Evolutionary conservation across 2,329 filamentous ascomycete species (phyloP), one percentile per base, ranked within the genome.

Genomic region (Botrytis medusae): DNA sequence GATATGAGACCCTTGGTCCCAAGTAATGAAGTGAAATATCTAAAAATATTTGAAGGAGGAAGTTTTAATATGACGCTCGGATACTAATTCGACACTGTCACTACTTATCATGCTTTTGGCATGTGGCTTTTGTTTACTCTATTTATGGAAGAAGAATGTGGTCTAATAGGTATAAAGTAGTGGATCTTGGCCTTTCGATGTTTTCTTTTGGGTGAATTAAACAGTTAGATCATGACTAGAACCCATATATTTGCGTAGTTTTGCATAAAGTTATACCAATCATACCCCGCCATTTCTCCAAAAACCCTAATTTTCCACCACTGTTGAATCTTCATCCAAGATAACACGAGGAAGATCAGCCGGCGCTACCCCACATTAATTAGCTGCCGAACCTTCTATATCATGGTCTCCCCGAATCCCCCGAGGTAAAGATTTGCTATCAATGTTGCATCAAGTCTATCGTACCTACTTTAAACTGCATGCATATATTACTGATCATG

Each of bases 1-100:
- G 51, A 42, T 73, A 62, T 73, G 71, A 73, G 57, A 70, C 51
- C 34, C 34, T 57, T 32, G 71, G 65, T 5, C 71, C 71, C 12
- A 29, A 48, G 25, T 44, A 48, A 32, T 72, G 40, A 40, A 34
- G 25, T 14, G 59, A 14, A 37, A 42, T 61, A 29, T 25, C 18
- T 22, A 22, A 4, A 20, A 12, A 34, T 37, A 7, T 44, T 42
- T 61, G 32, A 60, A 37, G 9, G 25, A 29, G 22, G 40, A 32
- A 37, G 32, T 34, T 37, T 37, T 48, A 37, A 29, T 62, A 62
- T 4, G 25, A 34, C 3, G 22, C 18, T n/a, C n/a, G 61, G 37
- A 42, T n/a, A 42, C 42, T 64, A 32, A 46, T 44, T 64, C n/a
- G 1, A 20, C 9, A 44, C 1, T 18, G 22, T 51, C 32, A n/a